phyloP scores from a whole-genome alignment of 2,329 filamentous ascomycete genomes.

The Talaromyces sp. region DNA sequence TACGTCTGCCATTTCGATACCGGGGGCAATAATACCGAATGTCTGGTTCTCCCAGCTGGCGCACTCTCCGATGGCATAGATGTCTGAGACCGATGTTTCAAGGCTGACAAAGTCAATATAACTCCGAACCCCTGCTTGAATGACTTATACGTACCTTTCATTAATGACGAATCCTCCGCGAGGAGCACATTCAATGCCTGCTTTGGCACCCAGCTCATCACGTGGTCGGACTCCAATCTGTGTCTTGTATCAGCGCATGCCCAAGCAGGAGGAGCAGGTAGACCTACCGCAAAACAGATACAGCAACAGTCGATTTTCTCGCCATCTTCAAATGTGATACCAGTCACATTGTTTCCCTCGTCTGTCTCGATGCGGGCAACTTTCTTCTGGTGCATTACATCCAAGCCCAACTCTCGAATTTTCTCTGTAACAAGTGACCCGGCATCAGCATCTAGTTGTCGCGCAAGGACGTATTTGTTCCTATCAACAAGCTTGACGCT shows the following conservation, averaged over 20 bases:
- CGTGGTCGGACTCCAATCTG: slow-evolving; percentile 76
- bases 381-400: slow-evolving; percentile 73
- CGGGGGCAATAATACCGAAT: slow-evolving; percentile 84
- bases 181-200: slow-evolving; percentile 70
- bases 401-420: slow-evolving; percentile 72
- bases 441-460: slow-evolving; percentile 79
- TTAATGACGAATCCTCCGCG: slow-evolving; percentile 67
- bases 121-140: background rate
- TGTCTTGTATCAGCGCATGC: background rate
- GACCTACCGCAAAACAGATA: slow-evolving; percentile 72
- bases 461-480: slow-evolving; percentile 76
- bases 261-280: background rate
- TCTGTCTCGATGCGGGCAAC: slow-evolving; percentile 71
- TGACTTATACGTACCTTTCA: slow-evolving; percentile 33
- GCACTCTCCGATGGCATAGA: slow-evolving; percentile 89
- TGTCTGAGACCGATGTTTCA: slow-evolving; percentile 66
- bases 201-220: slow-evolving; percentile 69
- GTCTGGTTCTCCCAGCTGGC: slow-evolving; percentile 86
- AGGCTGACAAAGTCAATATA: slow-evolving; percentile 41
- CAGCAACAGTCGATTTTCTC: slow-evolving; percentile 74
- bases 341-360: slow-evolving; percentile 65
- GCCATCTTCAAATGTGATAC: slow-evolving; percentile 78
- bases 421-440: slow-evolving; percentile 80
- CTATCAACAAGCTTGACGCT: slow-evolving; percentile 78
- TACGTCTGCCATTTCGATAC: slow-evolving; percentile 89